phyloP scores from a whole-genome alignment of 306 rosid species.

The Pyrus betulifolia region DNA sequence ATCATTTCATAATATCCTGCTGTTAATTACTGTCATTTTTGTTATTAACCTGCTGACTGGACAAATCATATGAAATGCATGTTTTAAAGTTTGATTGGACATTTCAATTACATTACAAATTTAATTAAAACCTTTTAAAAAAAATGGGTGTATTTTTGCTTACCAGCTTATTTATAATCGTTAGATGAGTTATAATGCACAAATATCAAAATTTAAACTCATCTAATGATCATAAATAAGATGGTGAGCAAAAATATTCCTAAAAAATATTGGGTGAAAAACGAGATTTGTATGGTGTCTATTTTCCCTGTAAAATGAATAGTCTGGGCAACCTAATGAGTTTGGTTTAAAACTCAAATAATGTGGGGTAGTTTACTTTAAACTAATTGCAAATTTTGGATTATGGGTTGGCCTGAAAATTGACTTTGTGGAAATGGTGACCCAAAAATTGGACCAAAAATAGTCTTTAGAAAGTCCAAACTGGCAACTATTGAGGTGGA shows the following conservation, averaged over 20 bases:
- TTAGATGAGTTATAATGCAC: no score
- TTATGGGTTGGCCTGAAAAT: not conserved
- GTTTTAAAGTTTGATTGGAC: conserved; percentile 23
- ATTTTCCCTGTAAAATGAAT: conserved; percentile 5
- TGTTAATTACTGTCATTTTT: conserved; percentile 22
- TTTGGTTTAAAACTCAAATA: not conserved
- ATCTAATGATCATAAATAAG: no score
- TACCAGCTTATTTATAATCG: no score
- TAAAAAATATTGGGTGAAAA: not conserved
- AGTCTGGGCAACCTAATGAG: conserved; percentile 11
- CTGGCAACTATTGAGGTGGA: not conserved
- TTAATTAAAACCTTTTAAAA: not conserved
- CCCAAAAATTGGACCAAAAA: not conserved
- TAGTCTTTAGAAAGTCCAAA: not conserved
- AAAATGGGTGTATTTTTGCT: not conserved
- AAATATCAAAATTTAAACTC: no score
- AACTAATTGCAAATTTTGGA: not conserved
- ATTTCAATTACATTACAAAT: not conserved
- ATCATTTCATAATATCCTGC: conserved; percentile 10
- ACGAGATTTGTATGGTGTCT: not conserved
- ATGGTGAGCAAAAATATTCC: no score
- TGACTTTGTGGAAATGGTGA: not conserved
- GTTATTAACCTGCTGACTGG: conserved; percentile 19
- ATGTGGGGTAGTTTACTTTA: not conserved
- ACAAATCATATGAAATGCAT: conserved; percentile 28